Evolutionary conservation across 768 basidiomycete genomes (phyloP), one percentile per base, ranked within the genome.

Genomic region (Asterophora lycoperdoides): DNA sequence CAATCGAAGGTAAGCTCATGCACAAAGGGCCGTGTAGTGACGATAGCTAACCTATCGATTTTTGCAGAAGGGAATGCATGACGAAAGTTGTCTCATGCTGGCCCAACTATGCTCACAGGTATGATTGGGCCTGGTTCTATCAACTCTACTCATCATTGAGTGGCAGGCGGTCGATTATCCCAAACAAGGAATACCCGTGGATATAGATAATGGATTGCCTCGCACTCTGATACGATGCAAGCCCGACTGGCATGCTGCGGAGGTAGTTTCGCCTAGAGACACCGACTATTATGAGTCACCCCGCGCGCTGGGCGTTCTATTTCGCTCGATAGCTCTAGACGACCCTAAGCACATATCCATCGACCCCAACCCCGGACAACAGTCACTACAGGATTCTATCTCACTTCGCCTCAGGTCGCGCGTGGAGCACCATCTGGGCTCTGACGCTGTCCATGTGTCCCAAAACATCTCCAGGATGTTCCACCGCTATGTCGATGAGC

Each of bases 141-240:
- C 19, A 11, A 19, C 17, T 13, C 20, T 18, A 39, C 32, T 43
- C 11, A 29, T 39, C 10, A 17, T 28, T 4, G 33, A 42, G n/a
- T 20, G n/a, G n/a, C n/a, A 79, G 71, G 88, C 88, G 0, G 88
- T 91, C 4, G 89, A 90, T 58, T 91, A 87, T 60, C 81, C 86
- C 0, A 91, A 90, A 66, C 82, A 84, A 53, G 89, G 87, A 8
- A 77, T 77, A 32, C 76, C 80, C 2, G 84, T 88, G 19, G 67
- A 82, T 41, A 67, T 84, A 23, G 66, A 65, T 3, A 54, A 68
- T 37, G 39, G 49, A 23, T 61, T 86, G 26, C 87, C 89, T 3
- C 63, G 66, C 8, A 61, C 69, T 0, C 68, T 86, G 13, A 86
- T 88, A 38, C 72, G 73, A 14, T 80, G 76, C 61, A 89, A 85